Evolutionary conservation across 2,329 filamentous ascomycete genomes (phyloP), one percentile per base, ranked within the genome.

Genomic region (Coleophoma eucalyptorum): DNA sequence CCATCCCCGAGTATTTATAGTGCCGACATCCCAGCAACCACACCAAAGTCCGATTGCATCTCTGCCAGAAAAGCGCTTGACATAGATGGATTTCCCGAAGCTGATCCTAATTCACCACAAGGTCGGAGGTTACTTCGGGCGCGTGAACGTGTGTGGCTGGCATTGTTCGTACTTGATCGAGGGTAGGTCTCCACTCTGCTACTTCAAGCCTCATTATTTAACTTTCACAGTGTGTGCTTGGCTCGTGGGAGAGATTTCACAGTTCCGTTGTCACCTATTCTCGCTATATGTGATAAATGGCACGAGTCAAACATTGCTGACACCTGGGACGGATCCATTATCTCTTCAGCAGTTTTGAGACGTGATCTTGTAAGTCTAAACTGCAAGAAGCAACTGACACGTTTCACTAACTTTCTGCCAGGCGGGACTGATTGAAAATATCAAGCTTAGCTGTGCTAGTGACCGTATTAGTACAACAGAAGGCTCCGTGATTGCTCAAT

Each of bases 101-200:
- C 89, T 5, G 82, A 87, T 43, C 75, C 80, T 0, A 65, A 64
- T 21, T 87, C 84, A 0, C 76, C 81, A 53, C 75, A 75, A 59
- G 86, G 85, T 2, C 74, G 77, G 50, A 69, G 84, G 37, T 68
- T 90, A 2, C 65, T 89, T 3, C 75, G 86, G 40, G 75, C 84
- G 48, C 73, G 86, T 43, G 86, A 90, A 65, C 72, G 86, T 54
- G 81, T 81, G 7, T 90, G 86, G 85, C 76, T 90, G 50, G 81
- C 86, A 0, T 67, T 90, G 1, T 90, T 89, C 62, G 86, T 89
- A 0, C 75, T 90, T 1, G 86, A 90, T 61, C 73, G 86, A 67
- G 86, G 86, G 73, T 82, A 63, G 58, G 67, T 57, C 18, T 16
- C 5, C 20, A 43, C 37, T 31, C 21, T 37, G 15, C 31, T 43